phyloP scores from a whole-genome alignment of 2,329 filamentous ascomycete species.

The Ceratocystis harringtonii region DNA sequence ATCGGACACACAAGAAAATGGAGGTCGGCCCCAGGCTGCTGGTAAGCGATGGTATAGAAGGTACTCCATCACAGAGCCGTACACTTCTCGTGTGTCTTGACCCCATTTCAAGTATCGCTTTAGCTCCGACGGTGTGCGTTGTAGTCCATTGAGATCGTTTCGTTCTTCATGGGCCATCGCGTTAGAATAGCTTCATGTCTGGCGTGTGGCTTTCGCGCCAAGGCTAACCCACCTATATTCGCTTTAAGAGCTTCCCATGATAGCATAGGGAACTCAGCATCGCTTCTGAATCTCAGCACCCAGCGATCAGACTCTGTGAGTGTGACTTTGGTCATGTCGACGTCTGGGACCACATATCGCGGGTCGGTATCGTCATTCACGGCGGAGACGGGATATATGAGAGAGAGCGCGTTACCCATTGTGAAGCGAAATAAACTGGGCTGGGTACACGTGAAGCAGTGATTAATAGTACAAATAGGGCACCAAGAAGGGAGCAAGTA shows the following conservation, averaged over 20 bases:
- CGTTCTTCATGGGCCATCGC: conserved; percentile 24
- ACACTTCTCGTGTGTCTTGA: conserved; percentile 49
- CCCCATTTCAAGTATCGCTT: conserved; percentile 68
- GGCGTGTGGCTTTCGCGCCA: neutral
- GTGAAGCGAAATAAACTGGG: neutral
- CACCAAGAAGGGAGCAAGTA: neutral
- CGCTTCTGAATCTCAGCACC: conserved; percentile 14
- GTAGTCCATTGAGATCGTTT: conserved; percentile 57
- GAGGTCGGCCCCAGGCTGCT: conserved; percentile 46
- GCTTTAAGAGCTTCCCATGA: conserved; percentile 10
- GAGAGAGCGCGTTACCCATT: conserved; percentile 15
- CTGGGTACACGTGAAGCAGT: neutral
- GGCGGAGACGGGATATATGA: conserved; percentile 8
- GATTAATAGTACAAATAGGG: neutral
- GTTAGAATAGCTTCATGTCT: neutral
- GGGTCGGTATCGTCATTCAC: conserved; percentile 5
- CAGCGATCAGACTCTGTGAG: conserved; percentile 14
- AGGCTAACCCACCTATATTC: conserved; percentile 11
- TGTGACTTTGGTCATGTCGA: conserved; percentile 16
- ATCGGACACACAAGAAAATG: conserved; percentile 37
- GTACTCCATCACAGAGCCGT: conserved; percentile 69
- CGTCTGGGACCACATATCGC: conserved; percentile 15
- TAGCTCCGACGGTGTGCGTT: conserved; percentile 66
- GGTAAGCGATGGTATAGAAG: conserved; percentile 58
- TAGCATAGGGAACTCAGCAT: conserved; percentile 12